Evolutionary conservation across 2,329 filamentous ascomycete species (phyloP), one percentile per base, ranked within the genome.

Genomic region (Arachnopeziza araneosa): DNA sequence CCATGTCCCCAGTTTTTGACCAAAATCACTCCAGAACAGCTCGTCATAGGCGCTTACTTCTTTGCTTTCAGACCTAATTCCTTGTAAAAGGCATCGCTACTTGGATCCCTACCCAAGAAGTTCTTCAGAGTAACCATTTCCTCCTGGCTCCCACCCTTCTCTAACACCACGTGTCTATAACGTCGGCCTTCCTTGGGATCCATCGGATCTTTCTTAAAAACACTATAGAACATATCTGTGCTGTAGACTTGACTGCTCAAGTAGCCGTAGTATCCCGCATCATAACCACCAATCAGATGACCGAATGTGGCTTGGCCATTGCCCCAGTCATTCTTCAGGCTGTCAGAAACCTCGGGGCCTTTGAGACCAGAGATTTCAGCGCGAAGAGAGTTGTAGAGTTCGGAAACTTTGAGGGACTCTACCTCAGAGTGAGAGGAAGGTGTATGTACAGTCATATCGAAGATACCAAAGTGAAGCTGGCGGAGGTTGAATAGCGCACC

Each of bases 211-310:
- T 83, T 79, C 77, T 88, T 87, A 77, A 95, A 95, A 53, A 89
- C 86, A 0, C 83, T 83, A 75, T 90, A 86, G 79, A 93, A 96
- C 89, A 96, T 93, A 74, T 96, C 90, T 24, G 88, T 83, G 23
- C 86, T 90, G 76, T 93, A 95, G 21, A 95, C 91, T 73, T 91
- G 83, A 1, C 87, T 91, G 64, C 83, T 88, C 36, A 88, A 76
- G 71, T 88, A 89, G 68, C 85, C 85, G 73, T 95, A 95, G 77
- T 93, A 93, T 51, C 90, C 89, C 30, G 90, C 90, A 73, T 93
- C 90, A 70, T 95, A 95, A 1, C 90, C 90, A 57, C 89, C 89
- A 62, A 93, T 90, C 64, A 93, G 79, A 74, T 95, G 90, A 19
- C 90, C 89, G 70, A 95, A 93, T 0, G 86, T 91, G 6, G 89